Percentiles rank a stretch among this genome's conserved stretches.
phyloP scores from a whole-genome alignment of 176 grass and related monocot genomes.

The Musa beccarii region DNA sequence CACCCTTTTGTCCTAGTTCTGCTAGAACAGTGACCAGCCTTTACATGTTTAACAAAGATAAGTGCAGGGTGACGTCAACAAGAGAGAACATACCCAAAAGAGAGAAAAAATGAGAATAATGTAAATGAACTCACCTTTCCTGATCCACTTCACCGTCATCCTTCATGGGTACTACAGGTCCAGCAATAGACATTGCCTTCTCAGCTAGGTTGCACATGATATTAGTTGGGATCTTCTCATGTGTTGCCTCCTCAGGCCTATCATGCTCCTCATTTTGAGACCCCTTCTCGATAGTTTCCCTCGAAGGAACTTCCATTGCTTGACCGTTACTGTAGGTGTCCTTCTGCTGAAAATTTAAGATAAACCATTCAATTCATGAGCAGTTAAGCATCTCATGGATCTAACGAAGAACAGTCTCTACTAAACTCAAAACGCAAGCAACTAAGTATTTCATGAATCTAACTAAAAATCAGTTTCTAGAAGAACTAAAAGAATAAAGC shows the following conservation, averaged over 20 bases:
- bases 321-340: constrained; percentile 20
- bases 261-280: neutral
- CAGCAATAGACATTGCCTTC: constrained; percentile 91
- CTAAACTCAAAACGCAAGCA: too few relatives aligned
- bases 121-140: constrained; percentile 44
- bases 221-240: constrained; percentile 49
- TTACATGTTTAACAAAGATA: constrained; percentile 29
- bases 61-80: constrained; percentile 18
- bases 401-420: too few relatives aligned
- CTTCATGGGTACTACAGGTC: constrained; percentile 79
- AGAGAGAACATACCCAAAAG: constrained; percentile 10
- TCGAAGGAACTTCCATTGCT: constrained; percentile 16
- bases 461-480: neutral
- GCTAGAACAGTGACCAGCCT: constrained; percentile 86
- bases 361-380: neutral
- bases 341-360: constrained; percentile 19
- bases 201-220: constrained; percentile 74
- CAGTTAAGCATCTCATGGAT: neutral
- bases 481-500: neutral
- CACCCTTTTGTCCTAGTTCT: constrained; percentile 90
- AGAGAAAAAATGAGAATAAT: constrained; percentile 5
- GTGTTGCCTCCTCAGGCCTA: constrained; percentile 34
- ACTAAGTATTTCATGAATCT: too few relatives aligned
- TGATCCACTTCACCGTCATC: constrained; percentile 76
- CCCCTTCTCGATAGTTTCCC: constrained; percentile 20